Conservation (phyloP, 176 grass and related monocot species). For the Triticum dicoccoides region DNA sequence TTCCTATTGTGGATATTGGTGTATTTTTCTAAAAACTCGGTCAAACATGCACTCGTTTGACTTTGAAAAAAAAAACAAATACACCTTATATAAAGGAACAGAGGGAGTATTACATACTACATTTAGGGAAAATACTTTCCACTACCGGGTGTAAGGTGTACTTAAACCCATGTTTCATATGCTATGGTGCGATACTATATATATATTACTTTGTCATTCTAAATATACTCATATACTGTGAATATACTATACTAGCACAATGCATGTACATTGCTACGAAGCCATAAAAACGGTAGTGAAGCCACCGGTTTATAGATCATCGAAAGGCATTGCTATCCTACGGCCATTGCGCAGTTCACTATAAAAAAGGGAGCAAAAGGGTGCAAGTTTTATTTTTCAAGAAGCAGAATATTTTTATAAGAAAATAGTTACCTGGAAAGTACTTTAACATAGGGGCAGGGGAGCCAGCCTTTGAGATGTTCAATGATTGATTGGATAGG, state of each 20-base stretch:
- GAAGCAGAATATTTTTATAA: not conserved
- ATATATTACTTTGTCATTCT: not conserved
- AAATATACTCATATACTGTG: not conserved
- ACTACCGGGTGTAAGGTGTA: too few relatives aligned
- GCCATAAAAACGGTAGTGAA: not conserved
- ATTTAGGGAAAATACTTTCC: too few relatives aligned
- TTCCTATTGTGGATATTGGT: too few relatives aligned
- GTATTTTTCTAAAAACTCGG: too few relatives aligned
- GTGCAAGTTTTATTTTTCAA: conserved; percentile 1
- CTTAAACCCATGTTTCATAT: too few relatives aligned
- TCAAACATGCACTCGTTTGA: too few relatives aligned
- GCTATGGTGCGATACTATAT: too few relatives aligned
- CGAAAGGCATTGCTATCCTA: not conserved
- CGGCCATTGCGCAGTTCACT: not conserved
- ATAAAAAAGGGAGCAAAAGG: not conserved
- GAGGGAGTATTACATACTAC: too few relatives aligned
- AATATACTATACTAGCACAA: not conserved
- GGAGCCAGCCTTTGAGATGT: conserved; percentile 35
- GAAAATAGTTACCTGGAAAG: conserved; percentile 63
- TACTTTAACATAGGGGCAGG: conserved; percentile 67
- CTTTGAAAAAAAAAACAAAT: too few relatives aligned
- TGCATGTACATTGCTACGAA: not conserved
- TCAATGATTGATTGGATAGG: conserved; percentile 63
- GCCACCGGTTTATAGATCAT: not conserved
- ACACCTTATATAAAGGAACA: too few relatives aligned